These are phyloP conservation scores for Teratosphaeria zuluensis DNA, from an alignment of 2,329 filamentous ascomycete species.

Conservation along the genomic window DNA sequence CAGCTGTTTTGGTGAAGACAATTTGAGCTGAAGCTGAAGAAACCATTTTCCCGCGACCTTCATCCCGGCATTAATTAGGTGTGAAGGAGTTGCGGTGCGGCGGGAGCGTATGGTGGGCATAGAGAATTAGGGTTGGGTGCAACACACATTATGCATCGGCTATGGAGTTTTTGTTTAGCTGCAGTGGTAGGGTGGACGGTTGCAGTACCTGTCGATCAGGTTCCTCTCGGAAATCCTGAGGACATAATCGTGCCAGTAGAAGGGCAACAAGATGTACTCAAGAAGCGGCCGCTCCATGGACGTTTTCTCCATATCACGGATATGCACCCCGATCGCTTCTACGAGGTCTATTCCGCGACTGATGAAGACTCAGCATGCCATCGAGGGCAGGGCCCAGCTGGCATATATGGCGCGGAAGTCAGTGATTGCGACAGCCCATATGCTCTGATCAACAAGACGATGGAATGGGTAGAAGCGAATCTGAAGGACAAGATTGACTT, in stretches of 20 bases:
- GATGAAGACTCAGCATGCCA: slow-evolving; percentile 66
- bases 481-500: slow-evolving; percentile 30
- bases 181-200: neutral
- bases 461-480: slow-evolving; percentile 64
- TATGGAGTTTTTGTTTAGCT: slow-evolving; percentile 3
- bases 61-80: neutral
- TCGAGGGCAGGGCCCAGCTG: slow-evolving; percentile 63
- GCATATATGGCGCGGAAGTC: slow-evolving; percentile 73
- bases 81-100: neutral
- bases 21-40: neutral
- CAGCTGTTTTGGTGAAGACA: neutral
- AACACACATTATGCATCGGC: slow-evolving; percentile 1
- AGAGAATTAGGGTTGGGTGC: neutral
- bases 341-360: slow-evolving; percentile 68
- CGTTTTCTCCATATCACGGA: slow-evolving; percentile 75
- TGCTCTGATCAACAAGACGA: slow-evolving; percentile 74
- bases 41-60: neutral
- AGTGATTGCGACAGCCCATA: slow-evolving; percentile 82
- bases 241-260: neutral
- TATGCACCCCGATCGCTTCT: slow-evolving; percentile 73
- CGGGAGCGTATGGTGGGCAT: neutral
- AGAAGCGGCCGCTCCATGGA: slow-evolving; percentile 37
- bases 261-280: neutral
- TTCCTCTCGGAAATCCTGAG: neutral
- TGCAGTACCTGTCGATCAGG: slow-evolving; percentile 3